Base-by-base conservation (phyloP, 106 monocot species). In the Ottelia alismoides region DNA sequence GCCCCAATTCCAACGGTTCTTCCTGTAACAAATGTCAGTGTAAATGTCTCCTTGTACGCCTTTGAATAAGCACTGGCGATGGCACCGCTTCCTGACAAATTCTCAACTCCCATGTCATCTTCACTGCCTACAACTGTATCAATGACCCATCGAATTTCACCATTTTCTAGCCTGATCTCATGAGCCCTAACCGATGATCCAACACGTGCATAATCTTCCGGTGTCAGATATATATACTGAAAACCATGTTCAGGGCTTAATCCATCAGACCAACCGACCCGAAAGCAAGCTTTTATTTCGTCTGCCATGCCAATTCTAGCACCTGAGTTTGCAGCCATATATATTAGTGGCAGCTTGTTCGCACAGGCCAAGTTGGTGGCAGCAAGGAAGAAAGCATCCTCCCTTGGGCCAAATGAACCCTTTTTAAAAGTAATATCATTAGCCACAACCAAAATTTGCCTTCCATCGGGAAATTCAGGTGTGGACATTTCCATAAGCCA, bases 1-100 rank as follows among this genome's bases (percentile, higher is more conserved):
- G 96, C 96, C 25, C 96, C 96, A 43, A 98, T 98, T 17, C 96
- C 96, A 30, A 98, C 96, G 5, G 96, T 90, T 19, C 85, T 60
- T 6, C 89, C 85, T 1, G 96, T 85, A 12, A 98, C 96, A 68
- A 74, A 98, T 46, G 96, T 90, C 49, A 98, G 49, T 6, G 96
- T 98, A 57, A 98, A 98, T 12, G 85, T 90, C 63, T 98, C 96
- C 32, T 71, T 82, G 59, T 98, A 98, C 14, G 90, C 96, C 58
- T 71, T 75, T 18, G 96, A 85, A 70, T 79, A 98, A 48, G 76
- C 78, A 55, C 96, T 76, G 14, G 96, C 96, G 26, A 98, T 98
- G 49, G 96, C 96, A 43, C 96, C 96, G 61, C 89, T 90, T 32
- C 96, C 96, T 18, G 76, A 69, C 30, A 98, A 61, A 56, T 90